These are phyloP conservation scores for Eucalyptus caleyi DNA, from an alignment of 345 rosid species.

Conservation along the genomic window DNA sequence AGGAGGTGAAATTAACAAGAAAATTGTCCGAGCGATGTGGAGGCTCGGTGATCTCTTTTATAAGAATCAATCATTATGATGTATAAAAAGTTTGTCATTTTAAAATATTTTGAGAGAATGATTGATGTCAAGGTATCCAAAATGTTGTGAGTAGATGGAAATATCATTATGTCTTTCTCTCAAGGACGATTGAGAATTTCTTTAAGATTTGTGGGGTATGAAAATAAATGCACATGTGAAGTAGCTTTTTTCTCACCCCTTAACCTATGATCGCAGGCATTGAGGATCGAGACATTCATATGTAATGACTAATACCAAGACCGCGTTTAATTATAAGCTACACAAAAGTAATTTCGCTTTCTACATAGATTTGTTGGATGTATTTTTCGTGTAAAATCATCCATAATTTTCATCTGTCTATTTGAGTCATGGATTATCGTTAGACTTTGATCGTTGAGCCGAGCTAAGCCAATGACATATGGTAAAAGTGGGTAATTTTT, in stretches of 20 bases:
- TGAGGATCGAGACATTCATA: neutral
- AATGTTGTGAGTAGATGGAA: neutral
- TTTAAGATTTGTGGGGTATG: neutral
- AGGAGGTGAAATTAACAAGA: neutral
- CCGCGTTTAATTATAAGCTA: neutral
- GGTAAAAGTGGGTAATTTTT: neutral
- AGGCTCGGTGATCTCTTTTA: fast-evolving
- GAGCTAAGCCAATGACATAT: fast-evolving
- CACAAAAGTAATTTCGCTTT: neutral
- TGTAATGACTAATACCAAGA: neutral
- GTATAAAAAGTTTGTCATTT: fast-evolving
- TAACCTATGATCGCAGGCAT: fast-evolving
- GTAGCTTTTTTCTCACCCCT: neutral
- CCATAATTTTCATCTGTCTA: neutral
- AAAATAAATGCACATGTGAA: neutral
- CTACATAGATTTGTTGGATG: neutral
- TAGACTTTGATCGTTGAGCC: neutral
- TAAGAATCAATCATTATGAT: fast-evolving
- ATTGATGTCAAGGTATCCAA: fast-evolving
- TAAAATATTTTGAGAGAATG: no score
- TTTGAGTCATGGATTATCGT: neutral
- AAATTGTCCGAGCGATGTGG: neutral
- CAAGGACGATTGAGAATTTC: neutral
- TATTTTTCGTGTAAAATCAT: neutral
- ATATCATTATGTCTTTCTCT: neutral